phyloP scores from a whole-genome alignment of 495 filamentous ascomycete genomes.

The Xylaria grammica region DNA sequence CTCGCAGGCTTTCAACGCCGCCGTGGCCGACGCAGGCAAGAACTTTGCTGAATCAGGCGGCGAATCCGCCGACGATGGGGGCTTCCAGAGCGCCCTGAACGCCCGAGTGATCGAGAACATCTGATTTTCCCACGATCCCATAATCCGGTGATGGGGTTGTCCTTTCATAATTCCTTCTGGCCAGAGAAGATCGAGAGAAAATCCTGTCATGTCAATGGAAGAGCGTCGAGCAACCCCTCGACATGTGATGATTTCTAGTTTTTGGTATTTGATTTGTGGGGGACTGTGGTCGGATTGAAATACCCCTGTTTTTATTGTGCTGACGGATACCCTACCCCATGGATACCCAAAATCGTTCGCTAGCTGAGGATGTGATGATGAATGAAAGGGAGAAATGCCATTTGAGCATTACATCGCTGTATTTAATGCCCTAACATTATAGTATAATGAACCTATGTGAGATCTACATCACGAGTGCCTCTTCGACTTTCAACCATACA shows the following conservation, averaged over 20 bases:
- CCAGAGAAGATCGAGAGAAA: not conserved
- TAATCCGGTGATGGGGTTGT: not conserved
- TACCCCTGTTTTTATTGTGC: constrained; percentile 18
- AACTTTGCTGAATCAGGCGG: constrained; percentile 32
- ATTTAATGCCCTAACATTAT: not conserved
- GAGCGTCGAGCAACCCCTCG: not conserved
- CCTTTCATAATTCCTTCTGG: not conserved
- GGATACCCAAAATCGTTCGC: constrained; percentile 25
- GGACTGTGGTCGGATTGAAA: constrained; percentile 16
- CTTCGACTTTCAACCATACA: not conserved
- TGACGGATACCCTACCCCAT: constrained; percentile 17
- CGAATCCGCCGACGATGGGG: constrained; percentile 50
- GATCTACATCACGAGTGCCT: not conserved
- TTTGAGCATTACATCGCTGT: not conserved
- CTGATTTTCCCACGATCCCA: constrained; percentile 46
- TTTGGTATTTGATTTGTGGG: not conserved
- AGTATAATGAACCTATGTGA: constrained; percentile 9
- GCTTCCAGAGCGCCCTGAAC: constrained; percentile 84
- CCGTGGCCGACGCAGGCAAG: constrained; percentile 31
- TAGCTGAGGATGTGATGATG: constrained; percentile 6
- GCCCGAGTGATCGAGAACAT: constrained; percentile 87
- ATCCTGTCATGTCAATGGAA: not conserved
- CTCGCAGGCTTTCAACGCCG: constrained; percentile 40
- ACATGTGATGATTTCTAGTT: not conserved
- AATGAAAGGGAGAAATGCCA: not conserved